Base-by-base conservation (phyloP, 225 moss, liverwort and hornwort species). In the Asterella californica region DNA sequence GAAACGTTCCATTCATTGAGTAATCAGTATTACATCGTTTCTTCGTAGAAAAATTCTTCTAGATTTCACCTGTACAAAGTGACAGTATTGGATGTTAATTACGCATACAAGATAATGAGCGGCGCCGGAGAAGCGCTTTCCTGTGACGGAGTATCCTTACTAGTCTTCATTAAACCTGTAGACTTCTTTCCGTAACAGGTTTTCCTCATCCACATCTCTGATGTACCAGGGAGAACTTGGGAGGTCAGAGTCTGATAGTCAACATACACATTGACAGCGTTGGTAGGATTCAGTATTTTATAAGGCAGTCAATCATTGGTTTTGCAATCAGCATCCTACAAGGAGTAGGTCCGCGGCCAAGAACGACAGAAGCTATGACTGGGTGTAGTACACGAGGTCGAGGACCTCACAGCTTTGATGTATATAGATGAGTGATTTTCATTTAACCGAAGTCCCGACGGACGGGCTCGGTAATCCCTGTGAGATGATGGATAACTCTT, bases 361-460 rank as follows among this genome's bases (percentile, higher is more conserved):
- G 50, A 70, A 25, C 71, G 10, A 4, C 22, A 61, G 52, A 62
- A 62, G 25, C 8, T 36, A 67, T 11, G 12, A 32, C 67, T 36
- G 67, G 74, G 17, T 74, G 7, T 52, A 9, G 50, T 30, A 73
- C 49, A 73, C 27, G 50, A 73, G 29, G 49, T 49, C 50, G 15
- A 49, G n/a, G 73, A 14, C 73, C 49, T 50, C 52, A n/a, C 49
- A 45, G 25, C 72, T 67, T 52, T 74, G 29, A 19, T 74, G 73
- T 72, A 72, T 73, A 73, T 74, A 74, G 21, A 74, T 53, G 74
- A 74, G 52, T 33, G 74, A 74, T 10, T 14, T 48, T 46, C 0
- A 25, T 46, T 47, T 42, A 42, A 36, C 10, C n/a, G 4, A 47
- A 48, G 25, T 22, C 74, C 18, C 32, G 17, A 74, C 32, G 5